Conservation (phyloP, 129 eudicot genomes). For the Saposhnikovia divaricata region DNA sequence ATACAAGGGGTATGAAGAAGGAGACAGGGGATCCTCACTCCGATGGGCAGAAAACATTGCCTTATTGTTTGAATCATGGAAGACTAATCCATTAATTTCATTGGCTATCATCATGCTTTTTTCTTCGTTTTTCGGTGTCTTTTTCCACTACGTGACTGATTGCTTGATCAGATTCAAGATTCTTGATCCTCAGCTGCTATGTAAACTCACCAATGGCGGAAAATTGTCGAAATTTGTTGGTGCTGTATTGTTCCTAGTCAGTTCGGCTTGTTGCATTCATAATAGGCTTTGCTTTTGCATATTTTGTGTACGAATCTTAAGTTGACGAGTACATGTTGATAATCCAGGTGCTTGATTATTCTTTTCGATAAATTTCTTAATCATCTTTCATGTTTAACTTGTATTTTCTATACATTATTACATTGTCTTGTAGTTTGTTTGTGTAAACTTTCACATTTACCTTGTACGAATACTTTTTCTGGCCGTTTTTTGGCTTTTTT, state of each 20-base stretch:
- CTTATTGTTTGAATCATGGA: constrained; percentile 71
- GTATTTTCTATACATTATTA: too few relatives aligned
- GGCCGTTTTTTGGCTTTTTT: too few relatives aligned
- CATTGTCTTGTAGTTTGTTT: not conserved
- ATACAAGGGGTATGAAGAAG: too few relatives aligned
- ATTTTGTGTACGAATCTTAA: not conserved
- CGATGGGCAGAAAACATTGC: constrained; percentile 55
- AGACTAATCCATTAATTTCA: constrained; percentile 37
- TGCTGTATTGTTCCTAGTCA: not conserved
- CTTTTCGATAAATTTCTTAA: not conserved
- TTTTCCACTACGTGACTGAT: constrained; percentile 72
- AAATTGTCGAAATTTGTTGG: not conserved
- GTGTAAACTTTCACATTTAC: not conserved
- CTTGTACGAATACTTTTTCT: too few relatives aligned
- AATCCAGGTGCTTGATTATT: not conserved
- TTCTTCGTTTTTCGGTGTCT: constrained; percentile 37
- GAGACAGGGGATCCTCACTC: too few relatives aligned
- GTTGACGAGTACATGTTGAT: not conserved
- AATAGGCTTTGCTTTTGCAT: not conserved
- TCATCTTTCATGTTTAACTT: too few relatives aligned
- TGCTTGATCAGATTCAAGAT: constrained; percentile 55
- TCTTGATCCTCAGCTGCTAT: constrained; percentile 3
- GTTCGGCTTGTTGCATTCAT: not conserved
- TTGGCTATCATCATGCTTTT: constrained; percentile 39
- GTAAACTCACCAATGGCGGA: not conserved